Evolutionary conservation across 495 filamentous ascomycete genomes (phyloP).

Genomic region (Podospora pseudocomata): DNA sequence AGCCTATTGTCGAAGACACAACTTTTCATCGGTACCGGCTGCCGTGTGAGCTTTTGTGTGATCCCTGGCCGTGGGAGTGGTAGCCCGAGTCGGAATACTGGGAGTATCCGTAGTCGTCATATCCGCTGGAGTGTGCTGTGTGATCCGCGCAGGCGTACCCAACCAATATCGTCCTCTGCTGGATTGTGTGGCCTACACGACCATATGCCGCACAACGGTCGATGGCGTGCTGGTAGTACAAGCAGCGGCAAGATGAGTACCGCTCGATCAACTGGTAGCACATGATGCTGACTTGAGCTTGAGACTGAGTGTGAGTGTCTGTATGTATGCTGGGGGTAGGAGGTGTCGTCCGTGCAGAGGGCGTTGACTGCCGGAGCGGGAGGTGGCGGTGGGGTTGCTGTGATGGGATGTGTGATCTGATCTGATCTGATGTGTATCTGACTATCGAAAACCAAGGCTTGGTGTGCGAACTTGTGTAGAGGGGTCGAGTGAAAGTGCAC

Average conservation of each 20-base stretch:
- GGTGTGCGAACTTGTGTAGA: slow-evolving; percentile 10
- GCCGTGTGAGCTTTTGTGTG: slow-evolving; percentile 40
- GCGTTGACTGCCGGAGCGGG: slow-evolving; percentile 8
- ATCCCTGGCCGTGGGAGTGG: slow-evolving; percentile 39
- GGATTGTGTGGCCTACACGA: slow-evolving; percentile 63
- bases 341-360: background rate
- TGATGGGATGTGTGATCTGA: slow-evolving; percentile 15
- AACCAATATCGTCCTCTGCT: slow-evolving; percentile 75
- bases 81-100: slow-evolving; percentile 53
- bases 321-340: background rate
- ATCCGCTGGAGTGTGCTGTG: slow-evolving; percentile 19
- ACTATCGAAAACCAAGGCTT: slow-evolving; percentile 1
- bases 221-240: slow-evolving; percentile 78
- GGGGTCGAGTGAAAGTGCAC: slow-evolving; percentile 13
- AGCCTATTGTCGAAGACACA: slow-evolving; percentile 52
- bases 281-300: slow-evolving; percentile 45
- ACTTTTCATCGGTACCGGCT: slow-evolving; percentile 49
- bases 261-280: slow-evolving; percentile 74
- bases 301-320: background rate
- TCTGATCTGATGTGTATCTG: background rate
- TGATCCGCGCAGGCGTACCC: slow-evolving; percentile 67
- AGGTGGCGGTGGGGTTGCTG: slow-evolving; percentile 8
- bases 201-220: slow-evolving; percentile 73
- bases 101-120: slow-evolving; percentile 26
- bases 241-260: slow-evolving; percentile 78